phyloP scores from a whole-genome alignment of 2,329 filamentous ascomycete species.

The Colletotrichum sp. region DNA sequence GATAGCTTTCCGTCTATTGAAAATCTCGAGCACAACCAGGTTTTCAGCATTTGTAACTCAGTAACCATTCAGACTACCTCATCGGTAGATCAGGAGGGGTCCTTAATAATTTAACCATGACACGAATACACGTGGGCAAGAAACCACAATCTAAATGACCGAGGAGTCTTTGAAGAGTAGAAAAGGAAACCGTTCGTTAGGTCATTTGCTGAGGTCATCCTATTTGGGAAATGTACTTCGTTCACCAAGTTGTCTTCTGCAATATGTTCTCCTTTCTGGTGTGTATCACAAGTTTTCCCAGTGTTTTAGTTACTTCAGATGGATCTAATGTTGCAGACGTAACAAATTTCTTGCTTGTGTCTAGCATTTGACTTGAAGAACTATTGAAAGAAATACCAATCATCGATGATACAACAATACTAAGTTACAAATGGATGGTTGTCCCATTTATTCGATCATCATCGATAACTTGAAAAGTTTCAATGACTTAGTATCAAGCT shows the following conservation, averaged over 20 bases:
- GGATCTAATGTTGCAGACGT: rapidly evolving
- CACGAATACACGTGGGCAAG: neutral
- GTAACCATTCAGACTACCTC: neutral
- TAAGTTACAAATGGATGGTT: neutral
- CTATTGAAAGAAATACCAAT: rapidly evolving
- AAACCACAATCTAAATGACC: neutral
- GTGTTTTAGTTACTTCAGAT: neutral
- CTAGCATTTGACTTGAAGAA: neutral
- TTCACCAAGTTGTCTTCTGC: neutral
- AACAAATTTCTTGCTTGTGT: neutral
- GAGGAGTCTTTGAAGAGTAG: neutral
- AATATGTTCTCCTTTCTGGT: neutral
- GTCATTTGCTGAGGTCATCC: neutral
- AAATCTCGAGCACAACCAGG: neutral
- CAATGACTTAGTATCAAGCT: neutral
- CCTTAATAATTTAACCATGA: neutral
- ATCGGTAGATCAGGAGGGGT: rapidly evolving
- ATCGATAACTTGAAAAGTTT: neutral
- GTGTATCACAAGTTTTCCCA: neutral
- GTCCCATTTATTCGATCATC: neutral
- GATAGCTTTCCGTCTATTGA: neutral
- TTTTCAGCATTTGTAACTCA: neutral
- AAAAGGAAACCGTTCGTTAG: neutral
- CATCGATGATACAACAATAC: neutral
- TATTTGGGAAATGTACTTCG: neutral